Evolutionary conservation across 2,329 filamentous ascomycete genomes (phyloP).

Genomic region (Dactylonectria estremocensis): DNA sequence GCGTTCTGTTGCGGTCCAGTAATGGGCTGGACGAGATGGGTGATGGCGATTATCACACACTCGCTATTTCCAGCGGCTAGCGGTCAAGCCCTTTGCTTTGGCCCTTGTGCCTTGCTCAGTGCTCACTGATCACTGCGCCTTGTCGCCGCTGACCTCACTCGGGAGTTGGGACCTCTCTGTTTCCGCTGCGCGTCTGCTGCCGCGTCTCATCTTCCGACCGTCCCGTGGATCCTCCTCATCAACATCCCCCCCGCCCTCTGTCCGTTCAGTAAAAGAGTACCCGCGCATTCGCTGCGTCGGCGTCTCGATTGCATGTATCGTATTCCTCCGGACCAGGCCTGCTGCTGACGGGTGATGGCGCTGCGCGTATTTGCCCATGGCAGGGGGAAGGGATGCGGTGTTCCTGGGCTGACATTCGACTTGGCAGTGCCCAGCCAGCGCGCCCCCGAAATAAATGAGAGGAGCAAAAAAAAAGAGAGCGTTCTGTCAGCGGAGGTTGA

Average conservation of each 20-base stretch:
- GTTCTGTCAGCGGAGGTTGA: constrained; percentile 11
- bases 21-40: background rate
- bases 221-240: too few relatives aligned
- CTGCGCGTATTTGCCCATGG: constrained; percentile 6
- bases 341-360: background rate
- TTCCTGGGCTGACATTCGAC: constrained; percentile 26
- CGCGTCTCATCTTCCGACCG: background rate
- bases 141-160: background rate
- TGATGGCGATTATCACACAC: background rate
- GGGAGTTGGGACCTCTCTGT: background rate
- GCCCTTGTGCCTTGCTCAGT: too few relatives aligned
- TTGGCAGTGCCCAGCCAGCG: constrained; percentile 18
- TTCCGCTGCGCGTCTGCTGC: background rate
- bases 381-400: background rate
- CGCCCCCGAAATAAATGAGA: constrained; percentile 16
- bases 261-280: background rate
- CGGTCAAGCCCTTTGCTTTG: too few relatives aligned
- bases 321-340: background rate
- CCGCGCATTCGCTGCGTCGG: background rate
- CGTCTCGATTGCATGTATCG: background rate
- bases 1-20: background rate
- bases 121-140: background rate
- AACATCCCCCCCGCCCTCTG: too few relatives aligned
- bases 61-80: background rate
- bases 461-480: constrained; percentile 7